phyloP scores from a whole-genome alignment of 1,284 basidiomycete genomes.

The Tilletiopsis washingtonensis region DNA sequence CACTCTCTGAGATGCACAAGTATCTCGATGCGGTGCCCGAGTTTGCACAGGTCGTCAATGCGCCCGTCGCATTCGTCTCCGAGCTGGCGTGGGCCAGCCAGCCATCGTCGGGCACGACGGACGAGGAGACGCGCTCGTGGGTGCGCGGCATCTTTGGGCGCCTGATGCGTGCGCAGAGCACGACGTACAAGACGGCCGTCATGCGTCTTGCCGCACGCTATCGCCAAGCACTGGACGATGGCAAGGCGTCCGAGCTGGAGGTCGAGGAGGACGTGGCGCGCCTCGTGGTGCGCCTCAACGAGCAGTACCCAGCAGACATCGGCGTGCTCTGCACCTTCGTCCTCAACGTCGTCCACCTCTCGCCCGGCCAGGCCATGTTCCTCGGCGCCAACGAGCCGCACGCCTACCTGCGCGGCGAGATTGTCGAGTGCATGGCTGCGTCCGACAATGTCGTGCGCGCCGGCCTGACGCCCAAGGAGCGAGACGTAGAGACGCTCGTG shows the following conservation, averaged over 20 bases:
- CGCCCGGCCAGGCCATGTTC: slow-evolving; percentile 84
- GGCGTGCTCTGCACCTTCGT: slow-evolving; percentile 87
- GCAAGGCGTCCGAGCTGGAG: slow-evolving; percentile 11
- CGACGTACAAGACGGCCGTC: slow-evolving; percentile 2
- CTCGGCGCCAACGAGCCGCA: slow-evolving; percentile 93
- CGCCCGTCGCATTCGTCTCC: slow-evolving; percentile 4
- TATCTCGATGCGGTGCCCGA: slow-evolving; percentile 69
- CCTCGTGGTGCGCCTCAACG: slow-evolving; percentile 64
- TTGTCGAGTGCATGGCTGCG: slow-evolving; percentile 46
- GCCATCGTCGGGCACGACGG: not conserved
- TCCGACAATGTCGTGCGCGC: slow-evolving; percentile 94
- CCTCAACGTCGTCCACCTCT: slow-evolving; percentile 74
- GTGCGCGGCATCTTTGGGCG: slow-evolving; percentile 25
- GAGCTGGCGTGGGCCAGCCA: not conserved
- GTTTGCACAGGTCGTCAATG: slow-evolving; percentile 53
- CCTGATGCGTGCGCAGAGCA: slow-evolving; percentile 22
- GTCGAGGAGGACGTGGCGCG: slow-evolving; percentile 46
- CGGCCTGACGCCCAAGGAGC: slow-evolving; percentile 89
- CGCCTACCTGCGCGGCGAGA: slow-evolving; percentile 67
- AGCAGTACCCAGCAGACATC: slow-evolving; percentile 85
- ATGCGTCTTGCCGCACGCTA: slow-evolving; percentile 5
- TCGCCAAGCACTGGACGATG: not conserved
- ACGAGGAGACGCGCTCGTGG: slow-evolving; percentile 2
- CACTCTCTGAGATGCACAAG: slow-evolving; percentile 62
- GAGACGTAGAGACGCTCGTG: slow-evolving; percentile 84